These are phyloP conservation scores for Epichloe bromicola DNA, from an alignment of 2,329 filamentous ascomycete species.

Conservation along the genomic window DNA sequence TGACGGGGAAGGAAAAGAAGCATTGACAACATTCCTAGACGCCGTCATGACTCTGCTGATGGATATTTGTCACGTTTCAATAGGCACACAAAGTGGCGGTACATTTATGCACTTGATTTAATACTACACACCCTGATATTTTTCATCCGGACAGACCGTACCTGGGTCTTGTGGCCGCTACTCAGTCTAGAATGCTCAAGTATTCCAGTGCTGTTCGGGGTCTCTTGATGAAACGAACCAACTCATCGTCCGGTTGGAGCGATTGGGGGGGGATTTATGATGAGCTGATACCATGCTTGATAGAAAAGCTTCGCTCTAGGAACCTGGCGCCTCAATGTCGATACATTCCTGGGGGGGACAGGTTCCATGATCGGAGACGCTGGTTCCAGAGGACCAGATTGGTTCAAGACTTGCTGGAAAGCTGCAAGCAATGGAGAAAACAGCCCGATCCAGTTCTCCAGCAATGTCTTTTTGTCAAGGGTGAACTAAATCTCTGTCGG, in stretches of 20 bases:
- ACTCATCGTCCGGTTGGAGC: conserved; percentile 12
- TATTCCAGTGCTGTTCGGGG: conserved; percentile 14
- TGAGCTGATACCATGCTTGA: conserved; percentile 14
- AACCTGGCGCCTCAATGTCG: conserved; percentile 11
- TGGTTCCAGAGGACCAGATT: conserved; percentile 12
- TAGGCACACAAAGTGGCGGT: conserved; percentile 19
- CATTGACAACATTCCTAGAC: conserved; percentile 5
- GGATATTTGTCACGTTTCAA: conserved; percentile 15
- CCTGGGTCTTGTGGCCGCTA: conserved; percentile 11
- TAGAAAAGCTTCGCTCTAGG: conserved; percentile 7
- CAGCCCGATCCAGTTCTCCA: conserved; percentile 12
- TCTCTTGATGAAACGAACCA: conserved; percentile 16
- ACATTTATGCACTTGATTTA: conserved; percentile 17
- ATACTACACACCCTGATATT: conserved; percentile 17
- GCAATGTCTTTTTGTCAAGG: conserved; percentile 1
- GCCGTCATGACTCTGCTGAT: conserved; percentile 20
- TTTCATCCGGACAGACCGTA: conserved; percentile 13
- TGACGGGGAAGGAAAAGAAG: not conserved
- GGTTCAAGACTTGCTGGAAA: conserved; percentile 18
- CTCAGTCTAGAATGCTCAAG: conserved; percentile 9
- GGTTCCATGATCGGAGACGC: not conserved
- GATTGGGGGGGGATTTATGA: too few relatives aligned
- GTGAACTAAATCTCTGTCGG: not conserved
- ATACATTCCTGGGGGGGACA: not conserved
- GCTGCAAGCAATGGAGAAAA: not conserved